Evolutionary conservation across 2,329 filamentous ascomycete species (phyloP), one percentile per base, ranked within the genome.

Genomic region (Ilyonectria robusta): DNA sequence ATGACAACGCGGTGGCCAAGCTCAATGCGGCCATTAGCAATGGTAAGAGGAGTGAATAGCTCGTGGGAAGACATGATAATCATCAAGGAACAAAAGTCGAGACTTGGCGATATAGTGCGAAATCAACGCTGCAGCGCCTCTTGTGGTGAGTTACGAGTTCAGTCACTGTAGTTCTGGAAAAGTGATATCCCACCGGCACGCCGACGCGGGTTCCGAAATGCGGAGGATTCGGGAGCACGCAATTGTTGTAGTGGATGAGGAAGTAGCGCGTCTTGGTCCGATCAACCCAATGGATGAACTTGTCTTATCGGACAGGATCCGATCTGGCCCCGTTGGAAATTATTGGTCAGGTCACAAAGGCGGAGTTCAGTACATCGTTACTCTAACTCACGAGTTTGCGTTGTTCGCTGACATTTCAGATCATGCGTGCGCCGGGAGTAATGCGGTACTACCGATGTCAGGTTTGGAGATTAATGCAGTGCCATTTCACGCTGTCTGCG

Each of bases 1-100:
- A 59, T 21, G 42, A 59, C 19, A n/a, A 59, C 56, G 6, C 56
- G 42, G 26, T 59, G 56, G 56, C n/a, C 37, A 29, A 59, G 56
- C 8, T n/a, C 33, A 31, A 59, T 47, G 17, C 56, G 56, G 17
- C 56, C 56, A 59, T 59, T 59, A 42, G 42, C 56, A 19, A 59
- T 59, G 29, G 42, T 4, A 4, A 59, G 42, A 33, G 56, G 56
- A 8, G 42, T 48, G 10, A 48, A 59, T 13, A 59, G 29, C 37
- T 40, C 17, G 37, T 40, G 13, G 37, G 37, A 17, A n/a, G 37
- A 40, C 37, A 40, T 40, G 13, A n/a, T 40, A 13, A 6, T n/a
- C 37, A 40, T n/a, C 13, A n/a, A 40, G 13, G 11, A 17, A 40
- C 17, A n/a, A 40, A 40, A 17, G 37, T 40, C 13, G 13, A n/a